A percentile compares a stretch with the other conserved stretches of the same genome.
Evolutionary conservation across 2,329 filamentous ascomycete species (phyloP).

Genomic region (Emergomyces pasteurianus): DNA sequence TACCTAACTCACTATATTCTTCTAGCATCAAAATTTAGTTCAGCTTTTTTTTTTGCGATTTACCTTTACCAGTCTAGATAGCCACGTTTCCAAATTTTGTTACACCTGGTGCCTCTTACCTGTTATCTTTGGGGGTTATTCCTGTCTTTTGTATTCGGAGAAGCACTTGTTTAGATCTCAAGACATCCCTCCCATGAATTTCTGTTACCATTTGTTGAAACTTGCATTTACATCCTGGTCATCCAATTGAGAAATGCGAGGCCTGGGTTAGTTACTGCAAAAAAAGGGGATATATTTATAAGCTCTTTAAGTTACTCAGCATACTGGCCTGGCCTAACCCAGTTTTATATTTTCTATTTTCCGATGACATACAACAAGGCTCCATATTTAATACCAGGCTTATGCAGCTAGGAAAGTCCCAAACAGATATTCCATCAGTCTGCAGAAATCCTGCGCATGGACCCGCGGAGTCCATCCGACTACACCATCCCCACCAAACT

Average conservation of each 20-base stretch:
- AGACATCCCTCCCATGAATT: neutral
- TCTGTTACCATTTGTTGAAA: neutral
- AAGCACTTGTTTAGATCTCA: neutral
- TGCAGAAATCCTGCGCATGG: neutral
- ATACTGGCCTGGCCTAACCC: neutral
- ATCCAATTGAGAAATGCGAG: neutral
- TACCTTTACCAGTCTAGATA: neutral
- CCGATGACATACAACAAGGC: neutral
- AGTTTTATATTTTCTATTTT: neutral
- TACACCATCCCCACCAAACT: no score
- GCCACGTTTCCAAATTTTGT: neutral
- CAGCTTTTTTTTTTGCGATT: neutral
- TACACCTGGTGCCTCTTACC: neutral
- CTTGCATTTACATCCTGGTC: neutral
- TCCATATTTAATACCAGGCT: neutral
- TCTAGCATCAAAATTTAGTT: neutral
- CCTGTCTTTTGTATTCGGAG: neutral
- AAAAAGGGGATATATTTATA: neutral
- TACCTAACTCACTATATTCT: conserved; percentile 2
- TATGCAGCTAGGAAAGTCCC: neutral
- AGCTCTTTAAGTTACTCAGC: neutral
- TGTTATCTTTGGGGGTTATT: neutral
- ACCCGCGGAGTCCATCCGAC: neutral
- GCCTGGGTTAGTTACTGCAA: neutral
- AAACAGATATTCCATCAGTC: neutral